Evolutionary conservation across 2,329 filamentous ascomycete genomes (phyloP).

Genomic region (Curvularia verruculosa): DNA sequence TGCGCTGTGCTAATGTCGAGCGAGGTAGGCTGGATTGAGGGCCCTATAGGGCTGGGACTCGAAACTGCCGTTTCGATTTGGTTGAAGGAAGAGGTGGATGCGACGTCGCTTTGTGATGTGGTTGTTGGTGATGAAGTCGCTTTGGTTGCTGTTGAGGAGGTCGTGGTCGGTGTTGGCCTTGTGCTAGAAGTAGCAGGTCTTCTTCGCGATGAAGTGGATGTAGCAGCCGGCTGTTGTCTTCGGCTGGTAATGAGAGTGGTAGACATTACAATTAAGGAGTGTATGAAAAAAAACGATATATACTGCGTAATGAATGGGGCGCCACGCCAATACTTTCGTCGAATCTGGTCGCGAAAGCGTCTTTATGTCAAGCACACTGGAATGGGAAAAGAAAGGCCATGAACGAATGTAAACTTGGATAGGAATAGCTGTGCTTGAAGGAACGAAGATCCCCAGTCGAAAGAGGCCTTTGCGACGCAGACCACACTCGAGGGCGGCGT

Average conservation of each 20-base stretch:
- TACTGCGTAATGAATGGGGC: constrained; percentile 8
- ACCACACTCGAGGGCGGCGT: constrained; percentile 24
- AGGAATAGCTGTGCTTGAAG: constrained; percentile 11
- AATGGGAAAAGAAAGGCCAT: constrained; percentile 11
- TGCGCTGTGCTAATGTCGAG: constrained; percentile 12
- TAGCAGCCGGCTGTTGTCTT: constrained; percentile 10
- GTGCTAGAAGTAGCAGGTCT: constrained; percentile 8
- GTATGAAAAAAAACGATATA: constrained; percentile 2
- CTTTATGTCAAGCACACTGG: constrained; percentile 4
- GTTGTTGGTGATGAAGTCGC: constrained; percentile 10
- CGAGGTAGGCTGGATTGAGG: background rate
- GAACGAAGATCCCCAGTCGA: constrained; percentile 23
- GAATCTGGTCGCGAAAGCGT: constrained; percentile 11
- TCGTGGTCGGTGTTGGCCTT: background rate
- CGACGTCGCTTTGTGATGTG: constrained; percentile 7
- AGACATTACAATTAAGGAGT: constrained; percentile 38
- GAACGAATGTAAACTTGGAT: constrained; percentile 25
- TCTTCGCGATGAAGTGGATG: constrained; percentile 16
- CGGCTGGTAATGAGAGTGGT: constrained; percentile 20
- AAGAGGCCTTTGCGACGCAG: constrained; percentile 29
- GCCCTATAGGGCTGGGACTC: constrained; percentile 1
- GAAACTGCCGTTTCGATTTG: constrained; percentile 23
- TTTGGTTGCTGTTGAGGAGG: background rate
- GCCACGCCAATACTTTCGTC: constrained; percentile 12
- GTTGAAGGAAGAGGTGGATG: constrained; percentile 13